These are phyloP conservation scores for Candida gorgasii DNA, from an alignment of 805 yeast genomes.

Conservation along the genomic window DNA sequence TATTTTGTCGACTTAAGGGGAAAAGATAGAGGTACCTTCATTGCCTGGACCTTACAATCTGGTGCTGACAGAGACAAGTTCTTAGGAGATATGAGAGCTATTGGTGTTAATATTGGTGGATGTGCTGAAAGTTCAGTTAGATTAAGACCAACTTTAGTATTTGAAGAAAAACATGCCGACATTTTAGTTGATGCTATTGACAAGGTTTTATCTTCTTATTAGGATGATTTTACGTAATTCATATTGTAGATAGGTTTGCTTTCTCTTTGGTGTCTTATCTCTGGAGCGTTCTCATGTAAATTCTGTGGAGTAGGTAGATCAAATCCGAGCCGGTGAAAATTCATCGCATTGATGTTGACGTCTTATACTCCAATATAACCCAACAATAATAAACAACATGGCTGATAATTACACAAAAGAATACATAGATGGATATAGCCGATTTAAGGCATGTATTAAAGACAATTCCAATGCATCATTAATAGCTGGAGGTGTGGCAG, in stretches of 20 bases:
- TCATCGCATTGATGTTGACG: too few relatives aligned
- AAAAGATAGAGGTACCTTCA: slow-evolving; percentile 62
- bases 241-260: too few relatives aligned
- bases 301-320: too few relatives aligned
- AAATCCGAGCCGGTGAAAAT: too few relatives aligned
- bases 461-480: slow-evolving; percentile 62
- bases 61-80: slow-evolving; percentile 59
- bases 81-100: slow-evolving; percentile 55
- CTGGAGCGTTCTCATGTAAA: too few relatives aligned
- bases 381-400: too few relatives aligned
- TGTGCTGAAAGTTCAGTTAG: slow-evolving; percentile 80
- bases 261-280: too few relatives aligned
- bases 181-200: slow-evolving; percentile 50
- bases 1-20: slow-evolving; percentile 61
- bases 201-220: slow-evolving; percentile 32
- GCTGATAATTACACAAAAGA: not conserved
- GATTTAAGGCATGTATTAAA: slow-evolving; percentile 24
- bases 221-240: not conserved
- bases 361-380: too few relatives aligned
- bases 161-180: slow-evolving; percentile 80
- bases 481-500: slow-evolving; percentile 73
- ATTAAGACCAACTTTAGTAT: slow-evolving; percentile 76
- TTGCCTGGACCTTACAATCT: slow-evolving; percentile 60
- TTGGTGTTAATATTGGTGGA: slow-evolving; percentile 81
- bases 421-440: not conserved